Evolutionary conservation across 352 stramenopile genomes (phyloP).

Genomic region (Phytophthora sojae): DNA sequence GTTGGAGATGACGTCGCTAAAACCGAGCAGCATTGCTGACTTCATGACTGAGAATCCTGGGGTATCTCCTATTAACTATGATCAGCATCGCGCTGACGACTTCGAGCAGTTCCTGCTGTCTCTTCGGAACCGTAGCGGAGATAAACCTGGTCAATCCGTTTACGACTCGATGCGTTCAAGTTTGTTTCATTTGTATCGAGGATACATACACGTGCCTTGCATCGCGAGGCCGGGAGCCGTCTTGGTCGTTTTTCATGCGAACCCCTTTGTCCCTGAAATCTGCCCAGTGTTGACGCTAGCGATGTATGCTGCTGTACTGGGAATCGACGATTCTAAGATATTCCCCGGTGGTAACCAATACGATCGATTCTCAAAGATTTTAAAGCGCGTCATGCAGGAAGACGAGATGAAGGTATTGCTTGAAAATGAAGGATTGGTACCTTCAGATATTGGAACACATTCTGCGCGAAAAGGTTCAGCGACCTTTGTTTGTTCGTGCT

Average conservation of each 20-base stretch:
- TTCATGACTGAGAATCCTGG: neutral
- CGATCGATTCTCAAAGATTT: conserved; percentile 29
- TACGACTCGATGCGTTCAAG: conserved; percentile 13
- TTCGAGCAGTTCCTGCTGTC: conserved; percentile 9
- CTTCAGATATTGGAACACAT: conserved; percentile 25
- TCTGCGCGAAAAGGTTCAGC: too few relatives aligned
- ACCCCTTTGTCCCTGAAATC: too few relatives aligned
- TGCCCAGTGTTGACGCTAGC: too few relatives aligned
- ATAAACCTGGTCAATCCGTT: neutral
- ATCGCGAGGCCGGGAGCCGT: too few relatives aligned
- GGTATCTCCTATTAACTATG: conserved; percentile 1
- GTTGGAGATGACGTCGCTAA: neutral
- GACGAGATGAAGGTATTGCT: neutral
- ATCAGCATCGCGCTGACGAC: conserved; percentile 1
- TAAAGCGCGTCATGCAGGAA: conserved; percentile 14
- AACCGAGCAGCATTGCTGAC: neutral
- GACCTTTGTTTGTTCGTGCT: too few relatives aligned
- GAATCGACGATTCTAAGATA: conserved; percentile 9
- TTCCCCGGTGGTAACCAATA: conserved; percentile 36
- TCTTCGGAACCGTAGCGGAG: neutral
- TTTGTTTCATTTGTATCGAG: conserved; percentile 9
- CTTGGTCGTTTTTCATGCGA: too few relatives aligned
- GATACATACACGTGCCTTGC: too few relatives aligned
- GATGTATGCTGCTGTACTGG: neutral
- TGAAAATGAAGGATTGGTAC: conserved; percentile 2